Evolutionary conservation across 768 basidiomycete species (phyloP), one percentile per base, ranked within the genome.

Genomic region (Suillus brevipes): DNA sequence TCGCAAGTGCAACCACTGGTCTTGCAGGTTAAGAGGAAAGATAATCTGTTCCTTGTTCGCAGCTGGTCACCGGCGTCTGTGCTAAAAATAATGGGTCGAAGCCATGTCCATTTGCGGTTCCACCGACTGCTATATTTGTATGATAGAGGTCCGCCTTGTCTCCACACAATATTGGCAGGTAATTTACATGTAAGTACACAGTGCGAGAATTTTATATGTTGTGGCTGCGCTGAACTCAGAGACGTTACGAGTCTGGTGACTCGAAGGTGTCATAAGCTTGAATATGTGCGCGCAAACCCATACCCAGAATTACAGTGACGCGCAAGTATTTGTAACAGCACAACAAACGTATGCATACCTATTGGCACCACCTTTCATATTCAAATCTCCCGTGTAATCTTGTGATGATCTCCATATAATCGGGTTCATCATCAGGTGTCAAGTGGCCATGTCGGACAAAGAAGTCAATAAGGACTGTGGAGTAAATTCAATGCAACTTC

Each of bases 381-480:
- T 88, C 86, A 68, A 92, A 92, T 43, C 81, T 74, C 13, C 89
- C 85, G 71, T 94, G 93, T n/a, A 94, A 73, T 9, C 87, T 83
- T 14, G 89, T 90, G 13, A 85, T 69, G 49, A 97, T 90, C 73
- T 94, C 89, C 76, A 91, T 78, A 72, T 84, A 96, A 65, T 92
- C 81, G 1, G 90, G 87, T 73, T 99, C 97, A 65, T 89, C 92
- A 66, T 97, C 95, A 0, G 94, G 86, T 0, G 94, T 96, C 60
- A 98, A 81, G 66, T 89, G 82, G 0, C 95, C 95, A 65, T 91
- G 88, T 2, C 96, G 86, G 59, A 98, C 85, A 75, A 99, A 84
- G 65, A 98, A 89, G 75, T 99, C 96, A 55, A 99, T 79, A 57
- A 98, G 79, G 18, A 95, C 94, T 94, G 63, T n/a, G n/a, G 14